phyloP scores from a whole-genome alignment of 2,329 filamentous ascomycete species.

The Whalleya microplaca region DNA sequence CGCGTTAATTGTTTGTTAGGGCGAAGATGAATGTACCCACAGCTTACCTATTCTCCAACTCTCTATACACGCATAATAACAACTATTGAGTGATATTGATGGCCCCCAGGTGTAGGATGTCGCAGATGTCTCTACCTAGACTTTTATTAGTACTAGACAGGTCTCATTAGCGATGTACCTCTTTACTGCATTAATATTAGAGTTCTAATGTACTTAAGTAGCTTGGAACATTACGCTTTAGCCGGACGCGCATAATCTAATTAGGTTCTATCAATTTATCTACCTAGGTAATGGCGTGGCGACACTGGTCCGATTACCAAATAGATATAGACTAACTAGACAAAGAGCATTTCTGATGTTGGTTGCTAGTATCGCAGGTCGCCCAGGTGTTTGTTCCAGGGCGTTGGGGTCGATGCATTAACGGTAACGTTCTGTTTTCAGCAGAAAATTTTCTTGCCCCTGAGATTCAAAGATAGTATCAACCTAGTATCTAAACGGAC shows the following conservation, averaged over 20 bases:
- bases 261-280: not conserved
- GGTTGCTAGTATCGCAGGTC: not conserved
- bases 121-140: too few relatives aligned
- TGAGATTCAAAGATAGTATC: not conserved
- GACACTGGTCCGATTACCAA: not conserved
- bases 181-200: not conserved
- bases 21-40: too few relatives aligned
- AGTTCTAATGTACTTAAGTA: not conserved
- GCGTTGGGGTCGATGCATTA: not conserved
- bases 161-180: too few relatives aligned
- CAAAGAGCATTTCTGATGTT: not conserved
- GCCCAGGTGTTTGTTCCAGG: not conserved
- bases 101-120: too few relatives aligned
- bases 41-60: too few relatives aligned
- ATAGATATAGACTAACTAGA: too few relatives aligned
- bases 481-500: conserved; percentile 23
- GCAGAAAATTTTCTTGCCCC: not conserved
- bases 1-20: too few relatives aligned
- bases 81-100: too few relatives aligned
- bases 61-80: too few relatives aligned
- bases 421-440: not conserved
- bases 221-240: not conserved
- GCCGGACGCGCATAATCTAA: not conserved
- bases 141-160: too few relatives aligned
- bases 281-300: not conserved